Conservation (phyloP, 2,329 filamentous ascomycete species). For the Amesomyces nigricolor region DNA sequence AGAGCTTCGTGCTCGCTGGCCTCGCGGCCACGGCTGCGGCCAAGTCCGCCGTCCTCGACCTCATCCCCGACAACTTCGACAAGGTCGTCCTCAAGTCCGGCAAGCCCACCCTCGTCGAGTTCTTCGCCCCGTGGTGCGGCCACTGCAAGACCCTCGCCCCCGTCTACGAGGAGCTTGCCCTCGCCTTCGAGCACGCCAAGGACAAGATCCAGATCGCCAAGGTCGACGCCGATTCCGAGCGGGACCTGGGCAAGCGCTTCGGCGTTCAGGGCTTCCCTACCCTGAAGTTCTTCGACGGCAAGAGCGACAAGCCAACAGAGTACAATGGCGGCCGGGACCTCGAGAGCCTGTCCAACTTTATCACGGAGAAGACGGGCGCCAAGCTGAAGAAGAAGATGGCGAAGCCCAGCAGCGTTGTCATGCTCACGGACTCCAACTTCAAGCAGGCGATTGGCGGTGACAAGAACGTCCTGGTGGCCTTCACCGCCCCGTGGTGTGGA, state of each 20-base stretch:
- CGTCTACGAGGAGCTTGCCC: constrained; percentile 84
- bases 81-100: constrained; percentile 80
- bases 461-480: constrained; percentile 88
- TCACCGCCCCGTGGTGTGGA: constrained; percentile 97
- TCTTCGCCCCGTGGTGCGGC: constrained; percentile 98
- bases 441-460: constrained; percentile 71
- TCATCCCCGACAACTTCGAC: constrained; percentile 89
- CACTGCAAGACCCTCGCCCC: constrained; percentile 98
- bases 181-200: constrained; percentile 64
- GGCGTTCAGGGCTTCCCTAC: constrained; percentile 94
- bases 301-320: constrained; percentile 76
- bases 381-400: constrained; percentile 72
- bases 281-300: constrained; percentile 95
- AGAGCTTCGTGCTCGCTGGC: constrained; percentile 54
- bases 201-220: constrained; percentile 82
- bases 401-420: constrained; percentile 67
- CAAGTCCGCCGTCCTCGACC: constrained; percentile 81
- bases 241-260: constrained; percentile 75
- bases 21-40: constrained; percentile 54
- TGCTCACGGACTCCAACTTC: constrained; percentile 77
- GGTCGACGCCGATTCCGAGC: constrained; percentile 90
- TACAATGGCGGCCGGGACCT: constrained; percentile 85
- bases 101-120: constrained; percentile 94
- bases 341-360: constrained; percentile 74
- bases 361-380: constrained; percentile 79